Evolutionary conservation across 176 grass and related monocot species (phyloP).

Genomic region (Phragmites australis): DNA sequence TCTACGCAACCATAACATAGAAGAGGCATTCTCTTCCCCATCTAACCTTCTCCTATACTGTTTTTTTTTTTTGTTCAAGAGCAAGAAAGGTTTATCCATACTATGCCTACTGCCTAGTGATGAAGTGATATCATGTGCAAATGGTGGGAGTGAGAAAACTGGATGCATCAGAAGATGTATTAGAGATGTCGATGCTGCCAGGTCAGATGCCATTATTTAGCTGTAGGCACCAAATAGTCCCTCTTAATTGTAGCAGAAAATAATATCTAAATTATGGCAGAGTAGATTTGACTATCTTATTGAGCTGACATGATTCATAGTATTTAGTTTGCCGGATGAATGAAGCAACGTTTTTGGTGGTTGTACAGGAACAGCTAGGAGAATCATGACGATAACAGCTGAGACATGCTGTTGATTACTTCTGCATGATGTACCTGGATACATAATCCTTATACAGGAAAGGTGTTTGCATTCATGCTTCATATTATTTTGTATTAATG

Average conservation of each 20-base stretch:
- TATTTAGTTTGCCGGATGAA: constrained; percentile 8
- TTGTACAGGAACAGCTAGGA: neutral
- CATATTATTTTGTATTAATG: neutral
- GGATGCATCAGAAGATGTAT: neutral
- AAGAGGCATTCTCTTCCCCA: neutral
- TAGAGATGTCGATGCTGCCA: neutral
- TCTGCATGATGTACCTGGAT: neutral
- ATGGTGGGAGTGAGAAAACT: neutral
- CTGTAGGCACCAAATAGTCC: neutral
- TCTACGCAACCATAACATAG: neutral
- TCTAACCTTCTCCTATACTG: neutral
- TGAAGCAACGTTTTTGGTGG: neutral
- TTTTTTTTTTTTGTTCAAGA: neutral
- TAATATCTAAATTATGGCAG: neutral
- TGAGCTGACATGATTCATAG: neutral
- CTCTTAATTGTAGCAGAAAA: neutral
- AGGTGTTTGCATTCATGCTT: neutral
- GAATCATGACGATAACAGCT: neutral
- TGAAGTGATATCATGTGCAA: neutral
- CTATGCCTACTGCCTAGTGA: neutral
- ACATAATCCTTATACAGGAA: too few relatives aligned
- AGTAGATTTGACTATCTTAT: neutral
- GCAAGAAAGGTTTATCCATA: neutral
- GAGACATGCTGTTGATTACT: constrained; percentile 18
- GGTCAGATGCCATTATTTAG: neutral